Evolutionary conservation across 129 eudicot genomes (phyloP).

Genomic region (Pseudognaphalium luteoalbum): DNA sequence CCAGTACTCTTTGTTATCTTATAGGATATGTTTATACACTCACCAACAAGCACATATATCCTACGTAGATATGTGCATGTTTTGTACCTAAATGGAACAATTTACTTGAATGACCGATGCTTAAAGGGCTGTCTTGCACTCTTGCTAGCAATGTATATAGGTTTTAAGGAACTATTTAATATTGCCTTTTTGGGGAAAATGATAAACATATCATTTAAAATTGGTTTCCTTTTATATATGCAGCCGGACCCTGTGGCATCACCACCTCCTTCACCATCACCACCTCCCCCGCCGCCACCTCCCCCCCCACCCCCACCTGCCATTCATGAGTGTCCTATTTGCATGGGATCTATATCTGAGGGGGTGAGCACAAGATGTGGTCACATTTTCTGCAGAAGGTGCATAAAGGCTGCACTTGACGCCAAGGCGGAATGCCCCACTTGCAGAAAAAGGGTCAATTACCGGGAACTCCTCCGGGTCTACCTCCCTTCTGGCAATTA

Average conservation of each 20-base stretch:
- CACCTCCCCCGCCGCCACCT: background rate
- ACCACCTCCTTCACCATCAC: background rate
- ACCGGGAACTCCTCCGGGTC: background rate
- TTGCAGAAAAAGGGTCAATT: background rate
- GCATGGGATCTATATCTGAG: background rate
- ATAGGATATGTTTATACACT: background rate
- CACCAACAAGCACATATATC: background rate
- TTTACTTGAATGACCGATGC: no score
- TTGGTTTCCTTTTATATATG: slow-evolving; percentile 18
- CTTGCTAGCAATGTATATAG: background rate
- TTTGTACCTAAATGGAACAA: background rate
- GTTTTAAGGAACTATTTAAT: background rate
- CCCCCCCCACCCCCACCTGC: slow-evolving; percentile 6
- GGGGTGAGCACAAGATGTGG: slow-evolving; percentile 12
- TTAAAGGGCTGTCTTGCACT: no score
- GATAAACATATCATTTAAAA: slow-evolving; percentile 6
- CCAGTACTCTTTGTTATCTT: background rate
- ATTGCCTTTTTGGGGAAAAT: background rate
- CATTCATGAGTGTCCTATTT: background rate
- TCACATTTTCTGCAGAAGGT: slow-evolving; percentile 8
- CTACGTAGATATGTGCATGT: background rate
- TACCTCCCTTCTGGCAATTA: slow-evolving; percentile 42
- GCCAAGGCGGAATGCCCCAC: background rate
- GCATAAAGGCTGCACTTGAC: background rate
- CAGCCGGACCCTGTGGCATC: slow-evolving; percentile 1